Evolutionary conservation across 2,329 filamentous ascomycete genomes (phyloP).

Genomic region (Fusarium sp.): DNA sequence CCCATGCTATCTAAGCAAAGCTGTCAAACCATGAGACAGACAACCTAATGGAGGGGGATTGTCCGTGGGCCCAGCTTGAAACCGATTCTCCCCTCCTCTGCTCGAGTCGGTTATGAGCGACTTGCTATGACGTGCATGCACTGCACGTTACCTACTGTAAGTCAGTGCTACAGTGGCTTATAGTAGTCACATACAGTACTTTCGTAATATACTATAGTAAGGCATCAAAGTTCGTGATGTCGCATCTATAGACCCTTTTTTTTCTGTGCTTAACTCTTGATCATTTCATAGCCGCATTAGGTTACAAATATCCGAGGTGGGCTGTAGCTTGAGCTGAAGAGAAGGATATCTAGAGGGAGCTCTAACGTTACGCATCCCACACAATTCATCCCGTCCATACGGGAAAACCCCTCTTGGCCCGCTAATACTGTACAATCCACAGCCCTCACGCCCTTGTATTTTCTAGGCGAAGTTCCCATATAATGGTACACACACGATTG

Average conservation of each 20-base stretch:
- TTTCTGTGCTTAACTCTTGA: neutral
- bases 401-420: slow-evolving; percentile 19
- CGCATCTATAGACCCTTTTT: neutral
- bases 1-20: neutral
- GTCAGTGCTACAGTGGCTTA: neutral
- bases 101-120: slow-evolving; percentile 21
- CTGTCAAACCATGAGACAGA: neutral
- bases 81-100: slow-evolving; percentile 22
- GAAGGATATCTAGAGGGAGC: slow-evolving; percentile 17
- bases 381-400: neutral
- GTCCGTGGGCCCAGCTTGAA: slow-evolving; percentile 30
- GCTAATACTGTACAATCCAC: slow-evolving; percentile 21
- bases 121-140: slow-evolving; percentile 36
- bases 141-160: slow-evolving; percentile 9
- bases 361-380: slow-evolving; percentile 17
- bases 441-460: slow-evolving; percentile 23
- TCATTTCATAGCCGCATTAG: slow-evolving; percentile 12
- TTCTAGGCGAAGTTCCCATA: neutral
- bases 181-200: neutral
- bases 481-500: slow-evolving; percentile 18
- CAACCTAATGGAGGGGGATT: slow-evolving; percentile 24
- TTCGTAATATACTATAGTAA: slow-evolving; percentile 8
- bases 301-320: slow-evolving; percentile 32
- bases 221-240: neutral
- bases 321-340: slow-evolving; percentile 40